Evolutionary conservation across 1,284 basidiomycete species (phyloP), one percentile per base, ranked within the genome.

Genomic region (Sporisorium exsertum): DNA sequence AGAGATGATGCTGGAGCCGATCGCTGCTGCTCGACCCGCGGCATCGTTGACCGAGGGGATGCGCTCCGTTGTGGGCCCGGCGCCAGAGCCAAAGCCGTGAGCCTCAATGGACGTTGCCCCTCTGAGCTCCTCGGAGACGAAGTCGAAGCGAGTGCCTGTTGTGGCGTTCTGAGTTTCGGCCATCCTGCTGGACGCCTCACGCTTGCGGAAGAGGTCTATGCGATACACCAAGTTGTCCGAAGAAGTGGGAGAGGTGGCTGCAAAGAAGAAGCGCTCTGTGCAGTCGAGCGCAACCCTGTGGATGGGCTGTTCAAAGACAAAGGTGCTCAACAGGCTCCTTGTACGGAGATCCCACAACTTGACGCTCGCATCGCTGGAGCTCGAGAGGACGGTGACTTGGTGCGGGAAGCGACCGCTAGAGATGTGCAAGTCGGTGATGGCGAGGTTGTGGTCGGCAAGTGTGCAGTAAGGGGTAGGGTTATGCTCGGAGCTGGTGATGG

Each of bases 301-400:
- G 51, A 95, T 90, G 1, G 91, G 88, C 78, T 89, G 88, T 26
- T 94, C 93, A 64, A 95, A 69, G 71, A 91, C 88, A 84, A 95
- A 95, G 0, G 94, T 94, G 22, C 92, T 92, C n/a, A 96, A 87
- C 15, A 96, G 88, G 8, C 91, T 88, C 47, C 90, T 89, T 0
- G 93, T 91, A 3, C 90, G 88, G 6, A 94, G 86, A 78, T 94
- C 93, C 94, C 94, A 95, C 50, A 94, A 86, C 92, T 98, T 98
- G 81, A 94, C 93, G n/a, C 93, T 93, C 70, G 94, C 92, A 84
- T 98, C 96, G 43, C 92, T 85, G 0, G 94, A 93, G 7, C 92
- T 90, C 0, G 94, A 94, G 79, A 95, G 89, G 40, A 94, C 84
- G 53, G 93, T 89, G 84, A 91, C 92, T 50, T 88, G 89, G 18